Evolutionary conservation across 2,329 filamentous ascomycete species (phyloP), one percentile per base, ranked within the genome.

Genomic region (Lanzia echinophila): DNA sequence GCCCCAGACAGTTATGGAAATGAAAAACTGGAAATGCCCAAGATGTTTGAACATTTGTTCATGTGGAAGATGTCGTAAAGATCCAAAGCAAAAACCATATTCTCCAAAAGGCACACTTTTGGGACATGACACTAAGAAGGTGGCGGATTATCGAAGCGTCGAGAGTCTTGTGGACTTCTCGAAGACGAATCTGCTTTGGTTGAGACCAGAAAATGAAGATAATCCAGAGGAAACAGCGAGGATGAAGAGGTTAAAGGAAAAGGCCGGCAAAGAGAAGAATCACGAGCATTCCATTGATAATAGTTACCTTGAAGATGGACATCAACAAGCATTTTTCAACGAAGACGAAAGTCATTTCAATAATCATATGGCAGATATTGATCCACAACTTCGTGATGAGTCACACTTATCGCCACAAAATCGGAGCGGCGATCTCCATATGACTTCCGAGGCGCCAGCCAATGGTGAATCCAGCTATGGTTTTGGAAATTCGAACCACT

Each of bases 141-240:
- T 97, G 47, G 92, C 94, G 2, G 94, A 99, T 70, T 86, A 88
- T 49, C 84, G 94, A 56, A 96, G 91, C 64, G 83, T 96, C 6
- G 92, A 97, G 69, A 86, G 84, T 22, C 78, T 97, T 20, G 90
- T 97, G 8, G 90, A 97, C 67, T 96, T 96, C 69, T 84, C 88
- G 24, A 77, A 88, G 39, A 92, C 95, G 50, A 99, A 99, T 67
- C 75, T 95, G 24, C 81, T 79, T 41, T 96, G 90, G 90, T 73
- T 97, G 46, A 79, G 80, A 50, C 82, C 82, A 53, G 75, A 72
- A 28, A 73, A 72, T n/a, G 73, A 75, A 54, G 73, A 79, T 56
- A 68, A 71, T 58, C 69, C 70, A 2, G 65, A 73, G 42, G 74
- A 75, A 44, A 75, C 72, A 6, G 53, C 48, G 7, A 60, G 67